Percentiles rank a stretch among this genome's conserved stretches.
These are phyloP conservation scores for Passalora sequoiae DNA, from an alignment of 2,329 filamentous ascomycete species.

Conservation along the genomic window DNA sequence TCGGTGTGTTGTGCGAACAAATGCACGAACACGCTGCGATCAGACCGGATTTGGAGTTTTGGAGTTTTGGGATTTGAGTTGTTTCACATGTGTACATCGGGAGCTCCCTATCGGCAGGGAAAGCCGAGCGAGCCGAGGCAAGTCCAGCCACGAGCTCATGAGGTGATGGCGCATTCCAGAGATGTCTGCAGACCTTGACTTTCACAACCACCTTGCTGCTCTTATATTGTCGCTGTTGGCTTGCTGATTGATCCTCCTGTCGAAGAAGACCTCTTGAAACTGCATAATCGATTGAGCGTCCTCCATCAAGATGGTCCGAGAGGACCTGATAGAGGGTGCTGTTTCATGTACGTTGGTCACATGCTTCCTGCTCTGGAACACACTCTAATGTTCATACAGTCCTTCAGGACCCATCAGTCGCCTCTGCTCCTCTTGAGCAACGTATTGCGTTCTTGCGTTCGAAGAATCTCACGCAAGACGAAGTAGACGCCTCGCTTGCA, in stretches of 20 bases:
- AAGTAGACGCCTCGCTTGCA: conserved; percentile 78
- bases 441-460: conserved; percentile 88
- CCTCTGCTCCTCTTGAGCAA: conserved; percentile 85
- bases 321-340: conserved; percentile 80
- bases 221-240: conserved; percentile 1
- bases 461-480: conserved; percentile 95
- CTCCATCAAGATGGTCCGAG: conserved; percentile 70
- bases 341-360: conserved; percentile 41
- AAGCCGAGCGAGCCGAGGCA: conserved; percentile 12
- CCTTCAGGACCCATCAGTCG: conserved; percentile 88
- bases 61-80: too few species aligned
- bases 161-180: neutral
- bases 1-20: too few species aligned
- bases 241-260: neutral
- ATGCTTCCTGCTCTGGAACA: neutral
- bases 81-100: too few species aligned
- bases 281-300: neutral
- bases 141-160: conserved; percentile 1
- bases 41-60: too few species aligned
- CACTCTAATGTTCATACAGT: conserved; percentile 49
- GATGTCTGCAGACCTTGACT: neutral
- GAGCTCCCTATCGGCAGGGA: neutral
- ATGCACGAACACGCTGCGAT: too few species aligned
- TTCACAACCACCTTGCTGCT: neutral
- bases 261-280: neutral